Conservation (phyloP, 2,329 filamentous ascomycete genomes). For the Fusarium burgessii region DNA sequence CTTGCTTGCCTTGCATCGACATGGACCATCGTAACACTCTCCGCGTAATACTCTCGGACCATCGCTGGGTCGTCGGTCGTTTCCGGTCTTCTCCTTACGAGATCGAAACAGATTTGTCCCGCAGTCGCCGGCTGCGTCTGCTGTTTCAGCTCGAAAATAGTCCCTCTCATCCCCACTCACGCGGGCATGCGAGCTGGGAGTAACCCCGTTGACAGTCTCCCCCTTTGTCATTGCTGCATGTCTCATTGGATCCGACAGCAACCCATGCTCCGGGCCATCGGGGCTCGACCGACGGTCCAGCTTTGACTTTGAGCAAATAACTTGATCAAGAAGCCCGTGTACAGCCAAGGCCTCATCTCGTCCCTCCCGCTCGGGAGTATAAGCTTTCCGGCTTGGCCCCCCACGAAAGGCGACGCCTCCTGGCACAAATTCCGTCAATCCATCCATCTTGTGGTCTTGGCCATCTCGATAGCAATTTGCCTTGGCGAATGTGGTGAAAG, state of each 20-base stretch:
- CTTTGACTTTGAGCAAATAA: constrained; percentile 24
- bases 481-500: background rate
- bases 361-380: constrained; percentile 4
- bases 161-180: constrained; percentile 26
- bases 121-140: background rate
- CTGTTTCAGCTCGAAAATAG: constrained; percentile 21
- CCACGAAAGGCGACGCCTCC: constrained; percentile 18
- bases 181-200: constrained; percentile 15
- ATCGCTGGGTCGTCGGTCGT: constrained; percentile 38
- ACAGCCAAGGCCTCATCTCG: constrained; percentile 20
- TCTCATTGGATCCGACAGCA: constrained; percentile 17
- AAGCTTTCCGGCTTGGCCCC: constrained; percentile 29
- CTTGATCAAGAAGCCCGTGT: constrained; percentile 16
- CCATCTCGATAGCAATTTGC: constrained; percentile 17
- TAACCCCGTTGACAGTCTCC: constrained; percentile 16
- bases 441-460: constrained; percentile 4
- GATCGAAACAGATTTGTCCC: constrained; percentile 35
- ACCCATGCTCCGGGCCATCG: constrained; percentile 42
- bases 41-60: constrained; percentile 24
- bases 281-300: constrained; percentile 42
- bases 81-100: constrained; percentile 36
- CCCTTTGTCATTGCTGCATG: constrained; percentile 19
- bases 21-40: constrained; percentile 15
- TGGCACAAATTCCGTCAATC: constrained; percentile 4
- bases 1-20: background rate